phyloP scores from a whole-genome alignment of 306 rosid species.

The Inga oerstediana region DNA sequence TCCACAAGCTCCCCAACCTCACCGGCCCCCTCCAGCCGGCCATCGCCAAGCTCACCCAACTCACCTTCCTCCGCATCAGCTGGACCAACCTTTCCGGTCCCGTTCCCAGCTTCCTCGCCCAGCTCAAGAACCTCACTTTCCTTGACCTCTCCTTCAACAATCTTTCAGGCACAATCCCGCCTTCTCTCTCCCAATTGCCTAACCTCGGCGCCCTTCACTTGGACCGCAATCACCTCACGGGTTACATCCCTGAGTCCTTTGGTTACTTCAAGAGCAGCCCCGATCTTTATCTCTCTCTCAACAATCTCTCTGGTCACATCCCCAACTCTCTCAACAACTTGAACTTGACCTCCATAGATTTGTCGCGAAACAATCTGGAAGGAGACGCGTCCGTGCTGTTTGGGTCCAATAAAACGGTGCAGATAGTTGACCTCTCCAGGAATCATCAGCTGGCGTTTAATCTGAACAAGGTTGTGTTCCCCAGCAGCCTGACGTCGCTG shows the following conservation, averaged over 20 bases:
- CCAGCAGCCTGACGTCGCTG: conserved; percentile 38
- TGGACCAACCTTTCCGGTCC: conserved; percentile 65
- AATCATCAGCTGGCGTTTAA: conserved; percentile 51
- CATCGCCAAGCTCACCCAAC: conserved; percentile 53
- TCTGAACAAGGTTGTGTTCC: conserved; percentile 41
- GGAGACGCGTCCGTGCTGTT: conserved; percentile 63
- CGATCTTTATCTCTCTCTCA: conserved; percentile 53
- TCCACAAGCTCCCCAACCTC: conserved; percentile 65
- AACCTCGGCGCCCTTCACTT: conserved; percentile 33
- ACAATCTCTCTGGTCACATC: conserved; percentile 64
- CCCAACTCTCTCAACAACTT: conserved; percentile 43
- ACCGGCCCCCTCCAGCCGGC: conserved; percentile 67
- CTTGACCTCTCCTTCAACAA: conserved; percentile 58
- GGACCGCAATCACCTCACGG: conserved; percentile 62
- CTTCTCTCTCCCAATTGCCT: conserved; percentile 49
- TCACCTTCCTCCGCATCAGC: conserved; percentile 45
- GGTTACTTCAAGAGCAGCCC: conserved; percentile 41
- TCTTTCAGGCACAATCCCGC: conserved; percentile 57
- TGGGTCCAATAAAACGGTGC: conserved; percentile 38
- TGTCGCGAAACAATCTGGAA: conserved; percentile 61
- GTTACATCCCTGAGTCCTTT: conserved; percentile 59
- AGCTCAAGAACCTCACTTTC: conserved; percentile 46
- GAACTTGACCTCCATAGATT: conserved; percentile 25
- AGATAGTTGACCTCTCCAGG: conserved; percentile 55
- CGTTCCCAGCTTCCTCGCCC: conserved; percentile 54